Conservation (phyloP, 768 basidiomycete species). For the Pleurotus eryngii region DNA sequence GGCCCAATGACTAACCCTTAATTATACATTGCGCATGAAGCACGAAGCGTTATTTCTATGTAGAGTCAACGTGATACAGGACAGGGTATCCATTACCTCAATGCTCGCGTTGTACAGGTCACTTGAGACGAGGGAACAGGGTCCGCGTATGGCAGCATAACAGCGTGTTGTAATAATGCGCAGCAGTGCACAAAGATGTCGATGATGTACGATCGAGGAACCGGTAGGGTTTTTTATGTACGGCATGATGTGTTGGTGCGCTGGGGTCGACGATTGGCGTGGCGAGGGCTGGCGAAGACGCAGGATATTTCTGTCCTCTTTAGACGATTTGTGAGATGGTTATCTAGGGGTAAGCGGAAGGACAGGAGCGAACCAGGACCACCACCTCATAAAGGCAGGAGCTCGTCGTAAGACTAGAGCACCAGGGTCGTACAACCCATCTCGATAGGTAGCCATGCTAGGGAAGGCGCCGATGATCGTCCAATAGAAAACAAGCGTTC, state of each 20-base stretch:
- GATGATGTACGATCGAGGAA: slow-evolving; percentile 1
- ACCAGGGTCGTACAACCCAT: background rate
- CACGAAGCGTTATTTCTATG: too few species aligned
- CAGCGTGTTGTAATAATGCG: background rate
- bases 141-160: background rate
- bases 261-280: background rate
- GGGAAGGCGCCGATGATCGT: background rate
- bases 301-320: background rate
- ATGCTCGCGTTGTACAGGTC: background rate
- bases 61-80: too few species aligned
- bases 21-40: background rate
- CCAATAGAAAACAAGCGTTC: background rate
- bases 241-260: background rate
- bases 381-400: too few species aligned
- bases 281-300: too few species aligned
- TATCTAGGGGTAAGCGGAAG: background rate
- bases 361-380: too few species aligned
- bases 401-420: background rate
- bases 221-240: background rate
- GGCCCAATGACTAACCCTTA: background rate
- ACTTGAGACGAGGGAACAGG: slow-evolving; percentile 1
- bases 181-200: background rate
- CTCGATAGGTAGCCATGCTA: background rate
- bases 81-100: too few species aligned
- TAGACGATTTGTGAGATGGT: background rate